Evolutionary conservation across 441 rosid genomes (phyloP), one percentile per base, ranked within the genome.

Genomic region (Erysimum pusillum): DNA sequence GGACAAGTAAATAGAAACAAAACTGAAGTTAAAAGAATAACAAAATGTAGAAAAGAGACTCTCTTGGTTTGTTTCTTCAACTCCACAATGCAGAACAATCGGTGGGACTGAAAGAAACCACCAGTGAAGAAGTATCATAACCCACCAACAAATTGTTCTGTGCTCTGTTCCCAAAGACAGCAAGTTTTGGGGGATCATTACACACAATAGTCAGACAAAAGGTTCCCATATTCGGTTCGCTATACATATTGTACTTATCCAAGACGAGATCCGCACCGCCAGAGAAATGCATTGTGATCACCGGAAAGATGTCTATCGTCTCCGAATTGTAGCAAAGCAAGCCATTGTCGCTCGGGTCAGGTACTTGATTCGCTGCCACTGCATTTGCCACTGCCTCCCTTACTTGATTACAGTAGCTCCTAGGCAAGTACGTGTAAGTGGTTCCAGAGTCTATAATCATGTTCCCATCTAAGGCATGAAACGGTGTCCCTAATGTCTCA

Each of bases 231-330:
- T 2, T 1, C 4, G 51, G 12, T 9, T 52, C 38, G 8, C 53
- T 10, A 69, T 41, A 76, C 34, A 42, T 76, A 44, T 52, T 53
- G n/a, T 41, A 62, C 12, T 20, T 69, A 14, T 69, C 75, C 69
- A 68, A 15, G 2, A 61, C 64, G 20, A 76, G 79, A 76, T 76
- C 75, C 5, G 75, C 75, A 75, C 61, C 61, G 6, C 69, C 75
- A 1, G 46, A 9, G 7, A 69, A 76, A 46, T 76, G 75, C 70
- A 76, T 42, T 44, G 70, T 69, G 18, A 69, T 61, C 51, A 32
- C 75, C 7, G 70, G 75, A 44, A 62, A 76, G 0, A 41, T n/a
- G 3, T 62, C 70, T 7, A 62, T 20, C 15, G 32, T 46, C 2
- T 9, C 20, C 2, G 59, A 42, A 10, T 15, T 7, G 64, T 76